These are phyloP conservation scores for Rhizopogon roseolus DNA, from an alignment of 768 basidiomycete species.

Conservation along the genomic window DNA sequence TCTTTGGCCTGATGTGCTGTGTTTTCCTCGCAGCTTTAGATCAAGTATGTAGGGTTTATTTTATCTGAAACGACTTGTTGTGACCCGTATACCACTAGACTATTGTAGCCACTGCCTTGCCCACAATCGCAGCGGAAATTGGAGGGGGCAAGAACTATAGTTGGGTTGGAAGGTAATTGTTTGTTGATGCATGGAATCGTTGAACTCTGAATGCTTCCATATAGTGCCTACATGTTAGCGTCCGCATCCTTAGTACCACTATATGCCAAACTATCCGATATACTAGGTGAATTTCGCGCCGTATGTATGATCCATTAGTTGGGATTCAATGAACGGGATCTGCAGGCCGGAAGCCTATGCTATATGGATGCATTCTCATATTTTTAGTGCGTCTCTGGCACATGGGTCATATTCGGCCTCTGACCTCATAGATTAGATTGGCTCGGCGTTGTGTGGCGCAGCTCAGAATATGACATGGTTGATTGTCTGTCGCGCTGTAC, in stretches of 20 bases:
- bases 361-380: slow-evolving; percentile 30
- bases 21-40: slow-evolving; percentile 46
- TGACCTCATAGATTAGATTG: slow-evolving; percentile 17
- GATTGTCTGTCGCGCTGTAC: slow-evolving; percentile 33
- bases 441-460: slow-evolving; percentile 39
- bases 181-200: neutral
- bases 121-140: slow-evolving; percentile 42
- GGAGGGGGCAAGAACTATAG: slow-evolving; percentile 41
- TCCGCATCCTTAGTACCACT: slow-evolving; percentile 35
- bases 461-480: slow-evolving; percentile 41
- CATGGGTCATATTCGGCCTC: neutral
- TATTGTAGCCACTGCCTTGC: slow-evolving; percentile 40
- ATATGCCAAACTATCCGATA: slow-evolving; percentile 44
- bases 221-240: slow-evolving; percentile 44
- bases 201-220: neutral
- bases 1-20: slow-evolving; percentile 38
- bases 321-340: neutral
- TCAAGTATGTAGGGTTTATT: slow-evolving; percentile 23
- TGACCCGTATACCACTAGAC: slow-evolving; percentile 20
- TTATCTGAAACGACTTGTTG: neutral
- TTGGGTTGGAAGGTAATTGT: slow-evolving; percentile 42
- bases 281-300: slow-evolving; percentile 24
- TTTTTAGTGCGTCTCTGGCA: slow-evolving; percentile 27
- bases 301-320: neutral
- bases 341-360: slow-evolving; percentile 32